Percentiles rank a stretch among this genome's conserved stretches.
Conservation (phyloP, 495 filamentous ascomycete genomes). For the Aspergillus campestris region DNA sequence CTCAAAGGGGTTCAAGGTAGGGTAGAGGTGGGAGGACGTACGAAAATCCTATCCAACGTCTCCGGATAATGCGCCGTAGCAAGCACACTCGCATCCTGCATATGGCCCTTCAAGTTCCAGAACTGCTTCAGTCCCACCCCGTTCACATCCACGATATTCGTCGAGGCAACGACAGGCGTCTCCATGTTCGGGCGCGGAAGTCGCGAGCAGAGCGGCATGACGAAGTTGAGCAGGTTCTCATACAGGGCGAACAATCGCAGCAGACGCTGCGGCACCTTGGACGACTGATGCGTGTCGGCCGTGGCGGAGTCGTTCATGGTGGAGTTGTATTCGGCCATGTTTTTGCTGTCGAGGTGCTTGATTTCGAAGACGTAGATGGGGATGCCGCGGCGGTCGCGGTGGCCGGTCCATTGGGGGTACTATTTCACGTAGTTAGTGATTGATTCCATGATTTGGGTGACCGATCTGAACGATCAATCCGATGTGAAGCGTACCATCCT, state of each 20-base stretch:
- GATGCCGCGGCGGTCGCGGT: conserved; percentile 78
- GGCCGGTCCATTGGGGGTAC: conserved; percentile 92
- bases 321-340: conserved; percentile 64
- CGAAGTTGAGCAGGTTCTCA: conserved; percentile 81
- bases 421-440: conserved; percentile 20
- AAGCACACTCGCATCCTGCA: conserved; percentile 79
- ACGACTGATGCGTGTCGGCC: conserved; percentile 47
- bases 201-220: conserved; percentile 70
- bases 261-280: conserved; percentile 52
- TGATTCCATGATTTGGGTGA: background rate
- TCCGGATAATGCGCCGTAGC: conserved; percentile 93
- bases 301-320: conserved; percentile 46
- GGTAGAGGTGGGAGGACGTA: conserved; percentile 27
- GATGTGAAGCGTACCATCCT: conserved; percentile 50
- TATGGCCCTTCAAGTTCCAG: conserved; percentile 83
- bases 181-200: conserved; percentile 61
- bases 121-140: conserved; percentile 81
- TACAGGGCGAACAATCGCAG: conserved; percentile 80
- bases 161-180: conserved; percentile 76
- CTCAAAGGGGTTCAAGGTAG: background rate
- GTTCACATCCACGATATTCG: conserved; percentile 83
- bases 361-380: conserved; percentile 87
- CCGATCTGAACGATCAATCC: background rate
- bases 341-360: conserved; percentile 69
- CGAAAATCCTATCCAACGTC: conserved; percentile 78